Evolutionary conservation across 768 basidiomycete species (phyloP).

Genomic region (Hypholoma fasciculare): DNA sequence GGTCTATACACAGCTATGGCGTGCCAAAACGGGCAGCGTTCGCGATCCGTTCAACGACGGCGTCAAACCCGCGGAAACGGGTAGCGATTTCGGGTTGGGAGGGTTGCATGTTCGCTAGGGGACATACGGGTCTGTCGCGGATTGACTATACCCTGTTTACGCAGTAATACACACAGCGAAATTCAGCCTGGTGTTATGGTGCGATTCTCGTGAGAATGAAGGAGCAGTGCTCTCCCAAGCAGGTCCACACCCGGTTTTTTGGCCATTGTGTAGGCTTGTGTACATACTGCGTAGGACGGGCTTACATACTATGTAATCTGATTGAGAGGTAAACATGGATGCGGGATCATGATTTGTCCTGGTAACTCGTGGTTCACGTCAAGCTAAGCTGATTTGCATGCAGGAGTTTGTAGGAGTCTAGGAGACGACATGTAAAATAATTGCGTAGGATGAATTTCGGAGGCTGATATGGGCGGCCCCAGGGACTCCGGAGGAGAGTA

Average conservation of each 20-base stretch:
- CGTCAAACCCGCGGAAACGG: conserved; percentile 31
- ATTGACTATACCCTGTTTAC: conserved; percentile 6
- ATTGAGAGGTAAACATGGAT: neutral
- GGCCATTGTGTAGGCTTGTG: neutral
- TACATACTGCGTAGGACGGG: neutral
- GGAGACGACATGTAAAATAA: neutral
- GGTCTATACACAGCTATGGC: conserved; percentile 78
- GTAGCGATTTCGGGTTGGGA: conserved; percentile 41
- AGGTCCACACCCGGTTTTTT: conserved; percentile 2
- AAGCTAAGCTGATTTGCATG: neutral
- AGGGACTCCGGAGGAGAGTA: conserved; percentile 2
- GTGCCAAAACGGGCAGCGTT: conserved; percentile 77
- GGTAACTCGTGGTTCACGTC: neutral
- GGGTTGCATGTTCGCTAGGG: conserved; percentile 40
- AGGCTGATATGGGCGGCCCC: neutral
- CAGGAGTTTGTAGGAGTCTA: neutral
- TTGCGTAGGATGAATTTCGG: neutral
- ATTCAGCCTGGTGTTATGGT: neutral
- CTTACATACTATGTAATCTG: neutral
- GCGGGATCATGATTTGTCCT: neutral
- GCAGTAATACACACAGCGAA: neutral
- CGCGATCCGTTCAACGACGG: conserved; percentile 75
- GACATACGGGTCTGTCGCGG: neutral
- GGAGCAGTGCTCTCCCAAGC: conserved; percentile 3
- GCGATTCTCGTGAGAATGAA: conserved; percentile 1